These are phyloP conservation scores for Homolaphlyctis polyrhiza DNA, from an alignment of 371 early-diverging fungal genomes.

Conservation along the genomic window DNA sequence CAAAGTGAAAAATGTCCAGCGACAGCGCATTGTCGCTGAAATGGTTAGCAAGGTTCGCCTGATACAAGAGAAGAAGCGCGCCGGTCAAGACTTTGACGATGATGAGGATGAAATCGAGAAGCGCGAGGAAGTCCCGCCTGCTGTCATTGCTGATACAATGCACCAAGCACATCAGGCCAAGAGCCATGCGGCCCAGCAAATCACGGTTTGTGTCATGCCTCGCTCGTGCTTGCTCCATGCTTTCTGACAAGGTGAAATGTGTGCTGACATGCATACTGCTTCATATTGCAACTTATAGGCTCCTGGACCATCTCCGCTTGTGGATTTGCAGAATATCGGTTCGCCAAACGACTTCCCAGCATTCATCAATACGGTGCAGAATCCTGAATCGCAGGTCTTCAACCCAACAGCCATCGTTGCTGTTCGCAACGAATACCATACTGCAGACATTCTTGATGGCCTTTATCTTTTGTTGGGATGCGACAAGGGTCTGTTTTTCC, in stretches of 20 bases:
- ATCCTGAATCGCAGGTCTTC: constrained; percentile 14
- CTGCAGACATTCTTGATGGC: constrained; percentile 40
- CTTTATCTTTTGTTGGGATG: constrained; percentile 44
- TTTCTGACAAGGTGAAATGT: neutral
- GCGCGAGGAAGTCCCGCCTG: constrained; percentile 32
- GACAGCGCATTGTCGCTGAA: constrained; percentile 39
- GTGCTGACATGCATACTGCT: neutral
- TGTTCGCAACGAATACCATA: constrained; percentile 20
- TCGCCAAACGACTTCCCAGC: constrained; percentile 8
- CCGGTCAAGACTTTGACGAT: constrained; percentile 39
- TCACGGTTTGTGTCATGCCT: neutral
- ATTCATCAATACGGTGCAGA: constrained; percentile 7
- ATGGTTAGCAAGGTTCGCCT: constrained; percentile 40
- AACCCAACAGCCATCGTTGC: constrained; percentile 21
- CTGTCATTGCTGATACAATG: constrained; percentile 29
- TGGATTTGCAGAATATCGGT: no score
- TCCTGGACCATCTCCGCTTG: no score
- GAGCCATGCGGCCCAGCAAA: constrained; percentile 1
- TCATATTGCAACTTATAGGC: neutral
- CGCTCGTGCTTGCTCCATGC: neutral
- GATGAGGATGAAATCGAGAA: constrained; percentile 35
- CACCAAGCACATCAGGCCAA: constrained; percentile 24
- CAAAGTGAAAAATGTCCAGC: constrained; percentile 23
- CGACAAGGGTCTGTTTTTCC: constrained; percentile 43
- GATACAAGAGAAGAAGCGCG: constrained; percentile 40